Evolutionary conservation across 1,284 basidiomycete genomes (phyloP).

Genomic region (Macrocystidia cucumis): DNA sequence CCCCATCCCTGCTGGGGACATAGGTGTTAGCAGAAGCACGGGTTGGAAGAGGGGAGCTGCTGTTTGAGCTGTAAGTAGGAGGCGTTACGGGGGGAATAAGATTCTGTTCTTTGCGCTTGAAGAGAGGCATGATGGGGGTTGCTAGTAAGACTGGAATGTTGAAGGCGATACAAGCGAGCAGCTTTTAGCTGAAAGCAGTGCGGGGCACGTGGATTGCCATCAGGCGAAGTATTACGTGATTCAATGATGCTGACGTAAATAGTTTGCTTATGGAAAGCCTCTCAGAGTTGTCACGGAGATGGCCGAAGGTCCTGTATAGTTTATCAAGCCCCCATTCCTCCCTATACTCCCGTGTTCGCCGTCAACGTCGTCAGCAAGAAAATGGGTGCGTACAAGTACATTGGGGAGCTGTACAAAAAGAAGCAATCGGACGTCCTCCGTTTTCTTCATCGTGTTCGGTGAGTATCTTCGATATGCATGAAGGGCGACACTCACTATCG

Average conservation of each 20-base stretch:
- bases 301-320: too few species aligned
- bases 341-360: too few species aligned
- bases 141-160: too few species aligned
- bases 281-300: too few species aligned
- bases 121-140: constrained; percentile 62
- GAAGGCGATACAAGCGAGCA: too few species aligned
- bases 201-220: too few species aligned
- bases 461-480: constrained; percentile 19
- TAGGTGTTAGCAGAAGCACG: constrained; percentile 57
- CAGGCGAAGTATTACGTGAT: too few species aligned
- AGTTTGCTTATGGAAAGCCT: too few species aligned
- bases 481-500: constrained; percentile 2
- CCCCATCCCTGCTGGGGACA: constrained; percentile 58
- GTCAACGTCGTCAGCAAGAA: constrained; percentile 21
- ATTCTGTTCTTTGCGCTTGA: constrained; percentile 63
- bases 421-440: constrained; percentile 97
- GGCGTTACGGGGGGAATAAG: constrained; percentile 59
- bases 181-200: too few species aligned
- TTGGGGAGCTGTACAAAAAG: constrained; percentile 93
- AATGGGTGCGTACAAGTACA: constrained; percentile 97
- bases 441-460: constrained; percentile 97
- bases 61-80: constrained; percentile 18
- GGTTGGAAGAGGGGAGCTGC: constrained; percentile 32
- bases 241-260: too few species aligned
- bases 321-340: too few species aligned